These are phyloP conservation scores for Monosporascus sp. DNA, from an alignment of 2,329 filamentous ascomycete genomes.

Conservation along the genomic window DNA sequence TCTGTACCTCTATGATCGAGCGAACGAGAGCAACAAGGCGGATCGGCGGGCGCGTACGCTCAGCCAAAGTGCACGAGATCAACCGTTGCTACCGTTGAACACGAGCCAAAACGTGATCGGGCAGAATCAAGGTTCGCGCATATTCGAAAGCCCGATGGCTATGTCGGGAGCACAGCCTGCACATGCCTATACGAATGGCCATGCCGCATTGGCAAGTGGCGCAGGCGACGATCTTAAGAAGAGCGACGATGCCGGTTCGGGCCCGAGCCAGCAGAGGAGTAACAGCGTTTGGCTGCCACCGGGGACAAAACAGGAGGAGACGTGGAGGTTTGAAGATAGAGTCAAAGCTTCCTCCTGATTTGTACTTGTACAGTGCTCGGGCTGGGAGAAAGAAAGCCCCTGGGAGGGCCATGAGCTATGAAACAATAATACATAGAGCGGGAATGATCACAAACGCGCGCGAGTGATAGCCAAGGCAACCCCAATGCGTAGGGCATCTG, in stretches of 20 bases:
- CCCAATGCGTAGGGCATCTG: no score
- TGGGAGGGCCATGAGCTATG: background rate
- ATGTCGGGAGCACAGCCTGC: slow-evolving; percentile 22
- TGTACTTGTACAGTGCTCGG: background rate
- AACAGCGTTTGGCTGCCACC: slow-evolving; percentile 61
- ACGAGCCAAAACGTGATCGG: slow-evolving; percentile 35
- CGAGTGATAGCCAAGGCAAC: background rate
- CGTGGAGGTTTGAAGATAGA: slow-evolving; percentile 57
- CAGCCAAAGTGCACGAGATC: slow-evolving; percentile 35
- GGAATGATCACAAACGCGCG: background rate
- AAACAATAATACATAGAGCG: background rate
- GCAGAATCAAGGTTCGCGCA: slow-evolving; percentile 21
- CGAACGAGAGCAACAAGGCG: slow-evolving; percentile 79
- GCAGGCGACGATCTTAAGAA: slow-evolving; percentile 48
- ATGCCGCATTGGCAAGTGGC: slow-evolving; percentile 29
- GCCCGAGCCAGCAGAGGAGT: slow-evolving; percentile 35
- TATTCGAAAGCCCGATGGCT: slow-evolving; percentile 33
- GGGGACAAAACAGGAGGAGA: slow-evolving; percentile 81
- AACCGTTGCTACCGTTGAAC: slow-evolving; percentile 62
- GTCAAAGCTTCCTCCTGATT: slow-evolving; percentile 16
- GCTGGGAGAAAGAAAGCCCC: background rate
- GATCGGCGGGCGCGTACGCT: slow-evolving; percentile 74
- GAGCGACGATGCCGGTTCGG: slow-evolving; percentile 40
- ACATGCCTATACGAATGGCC: slow-evolving; percentile 42
- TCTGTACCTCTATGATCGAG: slow-evolving; percentile 92